Conservation (phyloP, 2,329 filamentous ascomycete genomes). For the Cryphonectria naterciae region DNA sequence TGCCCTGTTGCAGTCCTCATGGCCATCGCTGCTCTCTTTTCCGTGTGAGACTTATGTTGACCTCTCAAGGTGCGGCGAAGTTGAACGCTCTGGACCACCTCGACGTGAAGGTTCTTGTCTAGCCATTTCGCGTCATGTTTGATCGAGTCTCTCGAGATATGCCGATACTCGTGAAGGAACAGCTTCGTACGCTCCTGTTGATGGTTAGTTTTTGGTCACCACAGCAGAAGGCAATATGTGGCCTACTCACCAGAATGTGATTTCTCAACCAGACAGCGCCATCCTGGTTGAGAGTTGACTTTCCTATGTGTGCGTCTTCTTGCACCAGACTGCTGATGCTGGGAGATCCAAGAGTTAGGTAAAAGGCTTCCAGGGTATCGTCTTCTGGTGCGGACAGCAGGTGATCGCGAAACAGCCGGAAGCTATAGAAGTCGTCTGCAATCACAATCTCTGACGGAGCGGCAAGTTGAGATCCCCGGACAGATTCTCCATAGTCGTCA, state of each 20-base stretch:
- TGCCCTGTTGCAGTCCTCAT: conserved; percentile 58
- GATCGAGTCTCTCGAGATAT: conserved; percentile 76
- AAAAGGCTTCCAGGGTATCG: conserved; percentile 83
- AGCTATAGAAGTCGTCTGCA: conserved; percentile 86
- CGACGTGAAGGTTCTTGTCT: conserved; percentile 79
- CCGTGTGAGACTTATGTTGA: conserved; percentile 69
- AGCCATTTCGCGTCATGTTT: conserved; percentile 90
- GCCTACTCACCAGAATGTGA: conserved; percentile 62
- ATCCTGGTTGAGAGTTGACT: conserved; percentile 67
- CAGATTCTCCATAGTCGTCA: conserved; percentile 65
- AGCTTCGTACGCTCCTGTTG: conserved; percentile 75
- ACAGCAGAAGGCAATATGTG: neutral
- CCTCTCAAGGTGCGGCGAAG: conserved; percentile 77
- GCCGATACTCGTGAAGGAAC: conserved; percentile 77
- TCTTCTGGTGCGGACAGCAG: conserved; percentile 90
- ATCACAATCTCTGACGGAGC: conserved; percentile 74
- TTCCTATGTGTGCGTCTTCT: conserved; percentile 75
- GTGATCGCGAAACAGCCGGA: conserved; percentile 82
- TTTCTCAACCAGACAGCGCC: conserved; percentile 72
- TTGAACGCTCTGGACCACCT: conserved; percentile 77
- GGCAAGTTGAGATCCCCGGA: conserved; percentile 80
- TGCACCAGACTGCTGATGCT: conserved; percentile 78
- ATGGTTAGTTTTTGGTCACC: neutral
- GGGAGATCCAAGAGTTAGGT: conserved; percentile 77
- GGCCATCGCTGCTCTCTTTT: conserved; percentile 76